Evolutionary conservation across 2,329 filamentous ascomycete species (phyloP).

Genomic region (Aschersonia sp.): DNA sequence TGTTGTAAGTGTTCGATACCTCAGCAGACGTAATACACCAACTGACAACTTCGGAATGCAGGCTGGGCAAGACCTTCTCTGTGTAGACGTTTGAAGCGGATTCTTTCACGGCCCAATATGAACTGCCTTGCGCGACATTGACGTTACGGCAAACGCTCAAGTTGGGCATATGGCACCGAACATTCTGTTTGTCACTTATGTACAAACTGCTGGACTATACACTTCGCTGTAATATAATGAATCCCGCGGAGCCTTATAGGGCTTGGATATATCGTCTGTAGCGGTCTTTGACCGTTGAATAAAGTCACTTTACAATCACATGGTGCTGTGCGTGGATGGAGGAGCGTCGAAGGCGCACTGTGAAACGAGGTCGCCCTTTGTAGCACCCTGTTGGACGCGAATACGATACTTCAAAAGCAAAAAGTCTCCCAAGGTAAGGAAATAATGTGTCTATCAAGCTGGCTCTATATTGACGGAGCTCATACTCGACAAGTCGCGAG

Average conservation of each 20-base stretch:
- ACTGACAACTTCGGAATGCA: background rate
- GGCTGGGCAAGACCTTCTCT: slow-evolving; percentile 3
- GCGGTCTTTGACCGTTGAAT: background rate
- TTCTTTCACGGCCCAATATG: background rate
- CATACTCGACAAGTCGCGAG: no score
- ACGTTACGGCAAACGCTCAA: background rate
- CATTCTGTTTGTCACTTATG: background rate
- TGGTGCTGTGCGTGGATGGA: no score
- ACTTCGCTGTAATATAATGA: slow-evolving; percentile 1
- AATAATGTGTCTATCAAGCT: no score
- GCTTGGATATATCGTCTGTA: background rate
- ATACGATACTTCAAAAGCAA: no score
- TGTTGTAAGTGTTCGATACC: slow-evolving; percentile 1
- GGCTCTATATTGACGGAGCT: no score
- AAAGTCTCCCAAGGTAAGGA: no score
- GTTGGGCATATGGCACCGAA: background rate
- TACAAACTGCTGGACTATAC: slow-evolving; percentile 1
- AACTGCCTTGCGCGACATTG: background rate
- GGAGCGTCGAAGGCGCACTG: no score
- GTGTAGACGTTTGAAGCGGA: background rate
- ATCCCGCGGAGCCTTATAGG: background rate
- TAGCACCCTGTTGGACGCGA: no score
- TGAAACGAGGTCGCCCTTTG: no score
- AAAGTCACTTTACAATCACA: background rate
- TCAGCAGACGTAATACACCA: background rate